A percentile compares a stretch with the other conserved stretches of the same genome.
phyloP scores from a whole-genome alignment of 768 basidiomycete species.

The Rhizopogon rudus region DNA sequence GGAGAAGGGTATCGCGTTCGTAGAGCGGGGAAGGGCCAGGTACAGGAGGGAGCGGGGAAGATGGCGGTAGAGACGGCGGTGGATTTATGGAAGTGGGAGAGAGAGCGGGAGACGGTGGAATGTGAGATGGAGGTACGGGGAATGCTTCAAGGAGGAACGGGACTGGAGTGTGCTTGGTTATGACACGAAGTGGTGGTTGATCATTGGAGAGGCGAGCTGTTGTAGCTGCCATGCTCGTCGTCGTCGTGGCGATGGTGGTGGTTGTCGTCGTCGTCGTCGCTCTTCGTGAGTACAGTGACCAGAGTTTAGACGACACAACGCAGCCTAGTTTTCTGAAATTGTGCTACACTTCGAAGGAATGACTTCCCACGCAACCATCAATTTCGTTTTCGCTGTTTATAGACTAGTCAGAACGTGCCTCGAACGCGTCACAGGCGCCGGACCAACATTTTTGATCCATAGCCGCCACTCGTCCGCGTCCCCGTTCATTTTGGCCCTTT shows the following conservation, averaged over 20 bases:
- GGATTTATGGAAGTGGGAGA: slow-evolving; percentile 34
- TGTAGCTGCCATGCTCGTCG: neutral
- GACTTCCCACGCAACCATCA: too few relatives aligned
- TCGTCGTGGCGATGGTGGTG: neutral
- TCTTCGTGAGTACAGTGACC: neutral
- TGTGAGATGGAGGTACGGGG: slow-evolving; percentile 30
- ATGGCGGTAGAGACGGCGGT: slow-evolving; percentile 55
- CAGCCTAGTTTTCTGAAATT: too few relatives aligned
- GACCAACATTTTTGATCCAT: too few relatives aligned
- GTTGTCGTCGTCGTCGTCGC: neutral
- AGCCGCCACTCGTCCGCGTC: too few relatives aligned
- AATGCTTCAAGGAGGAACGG: slow-evolving; percentile 35
- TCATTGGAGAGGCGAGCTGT: neutral
- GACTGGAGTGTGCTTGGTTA: slow-evolving; percentile 25
- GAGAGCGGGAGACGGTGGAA: slow-evolving; percentile 17
- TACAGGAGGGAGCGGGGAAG: slow-evolving; percentile 56
- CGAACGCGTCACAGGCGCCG: too few relatives aligned
- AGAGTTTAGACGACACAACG: too few relatives aligned
- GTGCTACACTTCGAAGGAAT: too few relatives aligned
- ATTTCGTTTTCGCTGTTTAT: too few relatives aligned
- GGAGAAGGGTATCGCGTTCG: neutral
- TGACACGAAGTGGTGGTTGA: slow-evolving; percentile 5
- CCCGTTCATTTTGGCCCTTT: too few relatives aligned
- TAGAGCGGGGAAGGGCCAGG: slow-evolving; percentile 56
- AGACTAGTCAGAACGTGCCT: too few relatives aligned